Conservation (phyloP, 805 yeast genomes). For the Metschnikowia bowlesiae region DNA sequence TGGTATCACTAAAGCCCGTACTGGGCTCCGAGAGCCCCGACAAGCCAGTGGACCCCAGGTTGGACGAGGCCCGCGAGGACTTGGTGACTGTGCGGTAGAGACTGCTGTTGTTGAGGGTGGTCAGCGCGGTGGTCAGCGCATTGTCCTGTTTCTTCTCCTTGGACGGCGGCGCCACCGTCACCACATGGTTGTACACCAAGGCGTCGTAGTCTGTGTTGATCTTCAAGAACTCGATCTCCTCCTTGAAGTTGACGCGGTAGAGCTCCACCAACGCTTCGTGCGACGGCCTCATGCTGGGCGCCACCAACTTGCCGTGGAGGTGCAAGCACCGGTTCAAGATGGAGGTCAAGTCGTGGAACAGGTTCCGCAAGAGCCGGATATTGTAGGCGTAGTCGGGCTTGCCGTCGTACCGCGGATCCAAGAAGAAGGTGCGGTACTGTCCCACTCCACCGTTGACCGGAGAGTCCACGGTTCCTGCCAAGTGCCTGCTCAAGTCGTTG, state of each 20-base stretch:
- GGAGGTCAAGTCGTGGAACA: slow-evolving; percentile 66
- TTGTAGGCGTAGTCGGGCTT: slow-evolving; percentile 28
- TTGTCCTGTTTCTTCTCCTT: slow-evolving; percentile 4
- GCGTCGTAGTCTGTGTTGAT: slow-evolving; percentile 32
- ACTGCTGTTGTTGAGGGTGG: neutral
- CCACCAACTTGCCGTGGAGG: slow-evolving; percentile 64
- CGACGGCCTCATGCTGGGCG: slow-evolving; percentile 50
- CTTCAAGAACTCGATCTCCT: slow-evolving; percentile 51
- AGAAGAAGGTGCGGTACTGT: slow-evolving; percentile 68
- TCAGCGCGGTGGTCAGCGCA: slow-evolving; percentile 5
- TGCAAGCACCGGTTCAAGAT: slow-evolving; percentile 61
- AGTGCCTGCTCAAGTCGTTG: slow-evolving; percentile 62
- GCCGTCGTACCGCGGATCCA: slow-evolving; percentile 32
- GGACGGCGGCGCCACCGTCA: slow-evolving; percentile 14
- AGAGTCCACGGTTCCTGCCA: slow-evolving; percentile 84
- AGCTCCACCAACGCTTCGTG: slow-evolving; percentile 65
- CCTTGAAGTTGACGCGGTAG: slow-evolving; percentile 61
- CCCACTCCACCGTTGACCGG: slow-evolving; percentile 93
- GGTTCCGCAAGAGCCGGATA: slow-evolving; percentile 37
- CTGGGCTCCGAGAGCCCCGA: slow-evolving; percentile 12
- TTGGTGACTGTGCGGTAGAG: slow-evolving; percentile 18
- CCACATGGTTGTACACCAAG: slow-evolving; percentile 22
- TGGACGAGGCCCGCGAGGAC: slow-evolving; percentile 13
- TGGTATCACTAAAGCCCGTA: slow-evolving; percentile 6
- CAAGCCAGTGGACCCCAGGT: slow-evolving; percentile 10